Conservation (phyloP, 1,139 yeast genomes). For the Blastobotrys ciferrii region DNA sequence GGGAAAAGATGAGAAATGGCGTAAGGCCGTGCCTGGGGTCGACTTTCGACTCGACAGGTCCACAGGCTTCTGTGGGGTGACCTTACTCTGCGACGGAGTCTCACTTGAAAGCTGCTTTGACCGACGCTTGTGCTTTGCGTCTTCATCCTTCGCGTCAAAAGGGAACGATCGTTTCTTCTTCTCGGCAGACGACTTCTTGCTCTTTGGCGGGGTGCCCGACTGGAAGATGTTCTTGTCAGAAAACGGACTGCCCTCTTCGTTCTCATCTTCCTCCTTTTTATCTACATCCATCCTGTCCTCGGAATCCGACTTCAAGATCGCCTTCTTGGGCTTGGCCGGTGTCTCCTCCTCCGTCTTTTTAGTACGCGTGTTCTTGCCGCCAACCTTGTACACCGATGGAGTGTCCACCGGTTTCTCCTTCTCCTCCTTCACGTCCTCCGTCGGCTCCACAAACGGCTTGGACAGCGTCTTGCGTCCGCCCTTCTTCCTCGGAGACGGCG, state of each 20-base stretch:
- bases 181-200: slow-evolving; percentile 16
- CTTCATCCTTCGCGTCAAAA: slow-evolving; percentile 5
- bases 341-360: slow-evolving; percentile 14
- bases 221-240: slow-evolving; percentile 46
- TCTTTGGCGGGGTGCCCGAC: slow-evolving; percentile 28
- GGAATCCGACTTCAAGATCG: not conserved
- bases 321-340: slow-evolving; percentile 1
- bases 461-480: slow-evolving; percentile 20
- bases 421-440: slow-evolving; percentile 16
- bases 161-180: slow-evolving; percentile 21
- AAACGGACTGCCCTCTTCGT: slow-evolving; percentile 35
- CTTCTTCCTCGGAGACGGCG: slow-evolving; percentile 17
- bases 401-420: slow-evolving; percentile 7
- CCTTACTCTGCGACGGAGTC: not conserved
- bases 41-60: slow-evolving; percentile 3
- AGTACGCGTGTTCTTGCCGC: slow-evolving; percentile 13
- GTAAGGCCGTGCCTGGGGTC: slow-evolving; percentile 20
- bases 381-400: slow-evolving; percentile 12
- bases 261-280: slow-evolving; percentile 5
- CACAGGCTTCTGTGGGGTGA: not conserved
- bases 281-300: not conserved
- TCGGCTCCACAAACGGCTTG: slow-evolving; percentile 17
- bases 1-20: slow-evolving; percentile 26
- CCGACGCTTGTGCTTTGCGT: not conserved
- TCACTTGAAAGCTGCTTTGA: not conserved